A percentile compares a stretch with the other conserved stretches of the same genome.
These are phyloP conservation scores for Pelargonium hybrid DNA, from an alignment of 441 rosid genomes.

Conservation along the genomic window DNA sequence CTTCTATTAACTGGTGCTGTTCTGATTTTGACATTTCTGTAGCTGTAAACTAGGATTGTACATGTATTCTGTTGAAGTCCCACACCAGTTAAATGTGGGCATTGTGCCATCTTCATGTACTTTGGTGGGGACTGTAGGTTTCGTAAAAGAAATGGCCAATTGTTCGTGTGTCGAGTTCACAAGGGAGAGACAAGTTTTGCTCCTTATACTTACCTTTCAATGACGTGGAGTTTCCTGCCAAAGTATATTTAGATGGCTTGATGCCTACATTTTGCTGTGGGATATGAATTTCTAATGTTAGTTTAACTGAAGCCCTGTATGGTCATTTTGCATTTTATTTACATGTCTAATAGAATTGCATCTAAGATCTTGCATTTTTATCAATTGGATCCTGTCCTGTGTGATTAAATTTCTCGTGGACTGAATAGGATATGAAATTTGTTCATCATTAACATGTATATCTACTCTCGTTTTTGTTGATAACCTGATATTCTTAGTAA, in stretches of 20 bases:
- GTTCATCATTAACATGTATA: background rate
- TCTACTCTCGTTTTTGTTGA: background rate
- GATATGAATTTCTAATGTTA: background rate
- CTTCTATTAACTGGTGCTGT: background rate
- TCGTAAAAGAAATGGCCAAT: no score
- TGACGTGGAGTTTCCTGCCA: no score
- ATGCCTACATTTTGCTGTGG: no score
- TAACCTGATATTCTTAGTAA: background rate
- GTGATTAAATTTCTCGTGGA: background rate
- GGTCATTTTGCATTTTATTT: background rate
- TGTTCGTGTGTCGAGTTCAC: no score
- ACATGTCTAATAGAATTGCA: background rate
- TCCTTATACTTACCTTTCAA: no score
- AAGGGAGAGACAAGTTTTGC: no score
- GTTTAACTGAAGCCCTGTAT: background rate
- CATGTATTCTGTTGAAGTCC: no score
- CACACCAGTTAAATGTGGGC: no score
- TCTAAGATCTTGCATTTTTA: background rate
- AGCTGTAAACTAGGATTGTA: background rate
- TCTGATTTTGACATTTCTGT: background rate
- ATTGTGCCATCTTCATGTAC: no score
- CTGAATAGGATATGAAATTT: background rate
- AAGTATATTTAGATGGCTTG: no score
- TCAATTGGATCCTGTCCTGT: background rate
- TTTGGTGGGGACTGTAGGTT: no score